Evolutionary conservation across 352 stramenopile species (phyloP).

Genomic region (Blastocystis sp.): DNA sequence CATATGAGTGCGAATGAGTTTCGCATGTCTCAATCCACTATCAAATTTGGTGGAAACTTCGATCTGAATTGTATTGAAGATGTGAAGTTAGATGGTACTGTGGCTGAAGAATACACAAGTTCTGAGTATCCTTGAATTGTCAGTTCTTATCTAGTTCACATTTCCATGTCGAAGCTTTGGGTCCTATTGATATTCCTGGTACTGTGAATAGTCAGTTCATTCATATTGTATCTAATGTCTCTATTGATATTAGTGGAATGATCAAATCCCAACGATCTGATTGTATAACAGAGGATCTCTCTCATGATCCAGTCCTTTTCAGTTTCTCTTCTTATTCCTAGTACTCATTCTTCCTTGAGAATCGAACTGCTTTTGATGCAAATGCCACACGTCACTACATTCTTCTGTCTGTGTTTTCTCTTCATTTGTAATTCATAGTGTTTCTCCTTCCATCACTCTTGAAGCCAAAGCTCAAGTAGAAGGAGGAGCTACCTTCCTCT

Average conservation of each 20-base stretch:
- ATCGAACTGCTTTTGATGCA: background rate
- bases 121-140: background rate
- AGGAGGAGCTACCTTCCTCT: background rate
- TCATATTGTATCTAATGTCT: background rate
- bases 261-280: conserved; percentile 28
- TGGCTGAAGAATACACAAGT: conserved; percentile 14
- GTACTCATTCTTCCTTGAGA: background rate
- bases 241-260: background rate
- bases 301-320: background rate
- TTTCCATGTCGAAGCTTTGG: background rate
- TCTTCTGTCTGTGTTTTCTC: background rate
- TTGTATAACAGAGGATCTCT: background rate
- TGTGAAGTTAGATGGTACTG: conserved; percentile 33
- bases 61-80: background rate
- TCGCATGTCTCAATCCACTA: background rate
- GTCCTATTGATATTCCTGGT: background rate
- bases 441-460: background rate
- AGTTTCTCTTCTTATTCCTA: background rate
- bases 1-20: background rate
- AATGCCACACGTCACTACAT: background rate
- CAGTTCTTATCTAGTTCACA: background rate
- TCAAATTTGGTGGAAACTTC: conserved; percentile 23
- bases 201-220: conserved; percentile 9
- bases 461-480: background rate
- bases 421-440: background rate